Percentiles rank a stretch among this genome's conserved stretches.
Evolutionary conservation across 192 early-diverging fungal species (phyloP).

Genomic region (Chytriomyces sp.): DNA sequence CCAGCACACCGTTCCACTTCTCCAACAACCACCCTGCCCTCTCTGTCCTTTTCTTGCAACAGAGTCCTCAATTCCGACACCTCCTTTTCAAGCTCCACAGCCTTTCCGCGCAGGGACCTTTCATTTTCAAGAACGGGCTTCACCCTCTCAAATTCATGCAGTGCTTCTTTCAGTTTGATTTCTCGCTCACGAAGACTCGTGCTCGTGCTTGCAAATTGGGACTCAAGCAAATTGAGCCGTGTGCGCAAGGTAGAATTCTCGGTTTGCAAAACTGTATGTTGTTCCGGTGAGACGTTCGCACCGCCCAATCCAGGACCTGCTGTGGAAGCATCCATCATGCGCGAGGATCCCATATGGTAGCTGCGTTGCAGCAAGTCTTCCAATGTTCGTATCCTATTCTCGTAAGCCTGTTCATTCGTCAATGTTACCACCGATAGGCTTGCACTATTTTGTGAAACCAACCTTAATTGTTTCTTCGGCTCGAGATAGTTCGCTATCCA

Average conservation of each 20-base stretch:
- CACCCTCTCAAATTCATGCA: not conserved
- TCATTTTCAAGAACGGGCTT: not conserved
- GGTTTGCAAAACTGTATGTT: constrained; percentile 10
- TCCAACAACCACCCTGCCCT: constrained; percentile 16
- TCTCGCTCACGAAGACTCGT: not conserved
- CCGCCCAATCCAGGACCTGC: not conserved
- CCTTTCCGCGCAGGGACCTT: not conserved
- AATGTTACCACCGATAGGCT: not conserved
- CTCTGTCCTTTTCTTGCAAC: constrained; percentile 12
- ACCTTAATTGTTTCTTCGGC: constrained; percentile 35
- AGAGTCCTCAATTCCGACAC: constrained; percentile 12
- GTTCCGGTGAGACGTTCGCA: not conserved
- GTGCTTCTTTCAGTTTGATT: not conserved
- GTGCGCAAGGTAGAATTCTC: constrained; percentile 25
- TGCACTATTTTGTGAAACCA: not conserved
- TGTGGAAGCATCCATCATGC: not conserved
- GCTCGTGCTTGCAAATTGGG: constrained; percentile 21
- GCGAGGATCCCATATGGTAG: constrained; percentile 2
- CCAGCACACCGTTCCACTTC: constrained; percentile 30
- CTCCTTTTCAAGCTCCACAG: constrained; percentile 23
- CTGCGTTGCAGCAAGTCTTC: constrained; percentile 39
- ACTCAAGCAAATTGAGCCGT: constrained; percentile 10
- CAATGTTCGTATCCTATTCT: constrained; percentile 30
- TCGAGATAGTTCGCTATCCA: not conserved
- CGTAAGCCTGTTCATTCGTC: constrained; percentile 34